Base-by-base conservation (phyloP, 805 yeast genomes). In the Dipodascopsis tothii region DNA sequence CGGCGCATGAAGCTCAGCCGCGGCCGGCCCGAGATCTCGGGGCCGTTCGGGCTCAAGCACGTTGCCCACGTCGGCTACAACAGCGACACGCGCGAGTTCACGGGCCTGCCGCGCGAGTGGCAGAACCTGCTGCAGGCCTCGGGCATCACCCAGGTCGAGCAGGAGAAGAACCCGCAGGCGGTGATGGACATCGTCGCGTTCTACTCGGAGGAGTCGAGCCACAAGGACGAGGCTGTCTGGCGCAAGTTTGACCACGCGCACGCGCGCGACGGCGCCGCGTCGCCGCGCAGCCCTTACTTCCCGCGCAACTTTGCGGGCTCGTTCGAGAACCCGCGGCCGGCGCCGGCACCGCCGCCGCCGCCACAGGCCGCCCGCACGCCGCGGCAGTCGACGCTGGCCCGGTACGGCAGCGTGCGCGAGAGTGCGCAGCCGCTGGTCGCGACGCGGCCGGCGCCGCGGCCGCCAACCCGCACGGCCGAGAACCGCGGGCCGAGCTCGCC, bases 21-120 rank as follows among this genome's bases (percentile, higher is more conserved):
- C 21, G 19, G 18, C 35, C 11, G 37, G 21, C 21, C 41, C 11
- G 55, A 78, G 53, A 92, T 90, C 40, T 84, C 95, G n/a, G 80
- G 86, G 0, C 98, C 98, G 0, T 86, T 81, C 62, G 86, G 85
- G 57, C 82, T 92, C 16, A 80, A 84, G 58, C 95, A 88, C 59
- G 81, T 86, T 28, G 86, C 92, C 17, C 94, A 85, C 59, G 94
- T 85, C 16, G 92, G 87, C 21, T 77, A 81, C 35, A 87, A 84
- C 61, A 63, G 71, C 11, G 78, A 77, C 52, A 77, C 84, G 25
- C 87, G 90, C 5, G 78, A 82, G 35, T 84, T 78, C 55, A 81
- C 56, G 5, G 94, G 94, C 1, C 65, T 86, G 41, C 95, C 95
- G 0, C 78, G 74, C 20, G 94, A 83, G 58, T 85, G 95, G 95